Conservation (phyloP, 305 asterid species). For the Fraxinus albicans region DNA sequence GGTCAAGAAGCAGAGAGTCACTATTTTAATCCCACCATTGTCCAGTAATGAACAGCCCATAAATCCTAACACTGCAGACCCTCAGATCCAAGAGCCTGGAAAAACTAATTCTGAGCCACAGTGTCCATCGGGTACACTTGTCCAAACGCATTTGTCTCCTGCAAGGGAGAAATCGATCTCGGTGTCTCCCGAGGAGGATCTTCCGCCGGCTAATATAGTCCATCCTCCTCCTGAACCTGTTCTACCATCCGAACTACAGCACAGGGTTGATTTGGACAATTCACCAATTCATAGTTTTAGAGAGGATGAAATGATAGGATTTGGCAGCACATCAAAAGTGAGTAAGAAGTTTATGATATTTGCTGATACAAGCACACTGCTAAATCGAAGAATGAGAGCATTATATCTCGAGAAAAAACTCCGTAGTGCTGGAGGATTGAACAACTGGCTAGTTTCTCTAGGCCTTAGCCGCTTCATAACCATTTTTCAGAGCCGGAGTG, state of each 20-base stretch:
- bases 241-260: constrained; percentile 22
- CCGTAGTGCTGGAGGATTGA: constrained; percentile 76
- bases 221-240: constrained; percentile 44
- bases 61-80: constrained; percentile 32
- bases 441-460: constrained; percentile 78
- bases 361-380: constrained; percentile 35
- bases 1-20: constrained; percentile 79
- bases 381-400: constrained; percentile 60
- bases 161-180: constrained; percentile 46
- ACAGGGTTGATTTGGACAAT: constrained; percentile 30
- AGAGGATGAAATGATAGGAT: constrained; percentile 22
- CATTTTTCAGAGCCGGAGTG: constrained; percentile 51
- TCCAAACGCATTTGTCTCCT: constrained; percentile 32
- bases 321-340: constrained; percentile 23
- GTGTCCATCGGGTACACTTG: constrained; percentile 25
- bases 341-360: constrained; percentile 37
- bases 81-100: constrained; percentile 33
- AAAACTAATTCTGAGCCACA: constrained; percentile 28
- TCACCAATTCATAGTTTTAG: constrained; percentile 30
- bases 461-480: constrained; percentile 68
- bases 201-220: constrained; percentile 23
- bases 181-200: constrained; percentile 33
- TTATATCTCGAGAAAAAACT: constrained; percentile 61
- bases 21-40: constrained; percentile 75
- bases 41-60: constrained; percentile 36